Evolutionary conservation across 2,329 filamentous ascomycete species (phyloP).

Genomic region (Neofusicoccum umdonicola): DNA sequence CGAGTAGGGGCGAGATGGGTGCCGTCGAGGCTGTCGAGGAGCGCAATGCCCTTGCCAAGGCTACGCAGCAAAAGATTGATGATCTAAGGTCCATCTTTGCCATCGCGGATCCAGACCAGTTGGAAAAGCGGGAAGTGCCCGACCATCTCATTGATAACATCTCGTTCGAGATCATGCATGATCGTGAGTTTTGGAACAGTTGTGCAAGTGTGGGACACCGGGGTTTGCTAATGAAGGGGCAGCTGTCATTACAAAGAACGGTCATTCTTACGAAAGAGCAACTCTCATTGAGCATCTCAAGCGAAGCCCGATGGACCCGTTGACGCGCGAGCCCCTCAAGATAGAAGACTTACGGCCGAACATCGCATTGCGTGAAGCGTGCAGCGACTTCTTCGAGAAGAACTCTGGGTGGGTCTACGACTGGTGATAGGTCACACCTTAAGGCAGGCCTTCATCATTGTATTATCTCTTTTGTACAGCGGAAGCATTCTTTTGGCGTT

Average conservation of each 20-base stretch:
- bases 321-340: constrained; percentile 73
- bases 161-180: constrained; percentile 70
- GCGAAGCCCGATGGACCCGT: constrained; percentile 70
- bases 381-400: constrained; percentile 76
- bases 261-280: constrained; percentile 84
- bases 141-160: constrained; percentile 78
- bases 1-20: constrained; percentile 38
- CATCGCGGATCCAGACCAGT: constrained; percentile 45
- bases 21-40: constrained; percentile 48
- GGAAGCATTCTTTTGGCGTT: constrained; percentile 8
- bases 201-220: constrained; percentile 12
- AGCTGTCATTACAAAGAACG: constrained; percentile 69
- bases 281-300: constrained; percentile 84
- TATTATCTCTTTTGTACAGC: background rate
- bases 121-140: constrained; percentile 57
- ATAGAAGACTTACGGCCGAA: constrained; percentile 76
- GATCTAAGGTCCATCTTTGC: constrained; percentile 48
- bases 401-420: constrained; percentile 88
- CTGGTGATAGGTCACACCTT: constrained; percentile 56
- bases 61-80: constrained; percentile 41
- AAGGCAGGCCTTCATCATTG: background rate
- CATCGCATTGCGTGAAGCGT: constrained; percentile 75
- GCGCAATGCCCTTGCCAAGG: constrained; percentile 43
- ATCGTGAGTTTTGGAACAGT: constrained; percentile 46
- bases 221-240: constrained; percentile 21